Evolutionary conservation across 495 filamentous ascomycete species (phyloP).

Genomic region (Daldinia childiae): DNA sequence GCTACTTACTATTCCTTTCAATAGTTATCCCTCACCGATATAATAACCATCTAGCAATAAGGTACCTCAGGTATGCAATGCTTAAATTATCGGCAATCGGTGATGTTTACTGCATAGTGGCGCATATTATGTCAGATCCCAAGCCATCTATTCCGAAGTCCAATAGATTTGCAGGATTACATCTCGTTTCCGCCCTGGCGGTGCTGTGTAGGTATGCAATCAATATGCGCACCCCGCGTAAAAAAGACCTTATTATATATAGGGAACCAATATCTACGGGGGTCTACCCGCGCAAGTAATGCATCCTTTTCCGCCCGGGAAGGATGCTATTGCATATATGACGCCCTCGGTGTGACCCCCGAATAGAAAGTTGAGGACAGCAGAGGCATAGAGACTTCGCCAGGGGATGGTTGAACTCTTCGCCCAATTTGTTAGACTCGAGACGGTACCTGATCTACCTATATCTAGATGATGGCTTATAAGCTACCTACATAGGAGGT

Average conservation of each 20-base stretch:
- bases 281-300: constrained; percentile 15
- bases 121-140: constrained; percentile 42
- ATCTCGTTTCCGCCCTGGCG: constrained; percentile 38
- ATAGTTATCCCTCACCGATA: background rate
- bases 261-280: constrained; percentile 14
- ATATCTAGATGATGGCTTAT: constrained; percentile 11
- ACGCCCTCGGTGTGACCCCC: constrained; percentile 1
- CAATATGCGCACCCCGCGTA: constrained; percentile 36
- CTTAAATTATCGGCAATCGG: background rate
- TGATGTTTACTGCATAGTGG: constrained; percentile 16
- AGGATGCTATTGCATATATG: constrained; percentile 23
- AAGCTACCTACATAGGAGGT: background rate
- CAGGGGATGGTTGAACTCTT: constrained; percentile 4
- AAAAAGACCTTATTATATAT: constrained; percentile 9
- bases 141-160: constrained; percentile 32
- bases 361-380: background rate
- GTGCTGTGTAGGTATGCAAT: constrained; percentile 28
- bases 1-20: background rate
- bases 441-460: constrained; percentile 5
- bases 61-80: background rate
- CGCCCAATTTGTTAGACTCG: constrained; percentile 13
- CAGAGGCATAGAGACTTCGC: constrained; percentile 1
- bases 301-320: constrained; percentile 25
- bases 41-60: background rate
- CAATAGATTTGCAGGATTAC: constrained; percentile 27